Evolutionary conservation across 1,284 basidiomycete genomes (phyloP).

Genomic region (Blastosporella zonata): DNA sequence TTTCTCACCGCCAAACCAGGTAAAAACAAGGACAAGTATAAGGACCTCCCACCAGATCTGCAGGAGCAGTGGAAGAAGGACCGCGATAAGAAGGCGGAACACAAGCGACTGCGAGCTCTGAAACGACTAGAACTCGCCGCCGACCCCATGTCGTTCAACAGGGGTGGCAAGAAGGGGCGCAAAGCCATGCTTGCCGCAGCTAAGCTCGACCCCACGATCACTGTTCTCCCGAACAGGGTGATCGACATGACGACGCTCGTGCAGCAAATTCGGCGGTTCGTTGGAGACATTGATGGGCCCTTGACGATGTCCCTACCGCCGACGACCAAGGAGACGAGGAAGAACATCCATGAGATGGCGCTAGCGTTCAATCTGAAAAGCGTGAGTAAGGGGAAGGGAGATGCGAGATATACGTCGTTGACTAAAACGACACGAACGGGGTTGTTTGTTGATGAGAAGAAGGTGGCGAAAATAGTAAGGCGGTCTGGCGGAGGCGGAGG

Average conservation of each 20-base stretch:
- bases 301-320: conserved; percentile 68
- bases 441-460: conserved; percentile 48
- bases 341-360: conserved; percentile 76
- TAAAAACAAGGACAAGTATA: conserved; percentile 55
- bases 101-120: conserved; percentile 63
- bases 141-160: conserved; percentile 54
- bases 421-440: conserved; percentile 62
- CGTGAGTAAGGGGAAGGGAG: conserved; percentile 67
- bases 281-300: conserved; percentile 49
- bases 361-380: conserved; percentile 75
- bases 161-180: conserved; percentile 65
- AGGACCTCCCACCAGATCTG: conserved; percentile 59
- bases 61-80: conserved; percentile 79
- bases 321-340: conserved; percentile 69
- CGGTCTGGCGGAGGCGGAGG: conserved; percentile 29
- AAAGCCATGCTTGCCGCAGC: conserved; percentile 61
- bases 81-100: conserved; percentile 76
- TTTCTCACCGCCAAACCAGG: conserved; percentile 29
- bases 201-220: conserved; percentile 41
- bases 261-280: conserved; percentile 67
- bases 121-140: conserved; percentile 52
- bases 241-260: conserved; percentile 61
- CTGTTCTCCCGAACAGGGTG: conserved; percentile 47
- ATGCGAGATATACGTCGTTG: conserved; percentile 64
- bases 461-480: conserved; percentile 55